Evolutionary conservation across 805 yeast species (phyloP).

Genomic region (Phaffomyces opuntiae): DNA sequence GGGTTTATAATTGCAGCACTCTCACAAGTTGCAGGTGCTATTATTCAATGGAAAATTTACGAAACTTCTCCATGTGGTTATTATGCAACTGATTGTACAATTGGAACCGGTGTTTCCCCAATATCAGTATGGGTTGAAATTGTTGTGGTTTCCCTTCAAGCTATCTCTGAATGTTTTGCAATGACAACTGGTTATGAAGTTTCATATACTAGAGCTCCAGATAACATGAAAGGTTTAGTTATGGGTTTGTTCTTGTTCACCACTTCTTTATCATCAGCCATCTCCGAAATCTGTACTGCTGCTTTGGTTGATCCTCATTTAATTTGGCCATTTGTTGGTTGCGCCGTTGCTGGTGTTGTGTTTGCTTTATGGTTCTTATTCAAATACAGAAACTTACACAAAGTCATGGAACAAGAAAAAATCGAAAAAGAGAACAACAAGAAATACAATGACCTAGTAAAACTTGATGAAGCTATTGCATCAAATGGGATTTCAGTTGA

Average conservation of each 20-base stretch:
- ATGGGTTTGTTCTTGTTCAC: conserved; percentile 55
- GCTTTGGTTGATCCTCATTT: conserved; percentile 61
- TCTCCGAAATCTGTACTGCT: conserved; percentile 66
- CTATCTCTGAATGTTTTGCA: conserved; percentile 68
- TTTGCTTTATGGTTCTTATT: conserved; percentile 50
- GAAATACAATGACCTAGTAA: too few relatives aligned
- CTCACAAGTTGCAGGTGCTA: conserved; percentile 33
- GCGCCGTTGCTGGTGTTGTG: conserved; percentile 48
- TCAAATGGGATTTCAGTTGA: too few relatives aligned
- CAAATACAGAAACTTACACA: conserved; percentile 9
- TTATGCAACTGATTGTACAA: conserved; percentile 44
- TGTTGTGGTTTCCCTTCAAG: conserved; percentile 60
- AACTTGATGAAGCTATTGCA: too few relatives aligned
- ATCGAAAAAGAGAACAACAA: neutral
- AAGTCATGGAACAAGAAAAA: conserved; percentile 11
- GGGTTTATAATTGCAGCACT: conserved; percentile 61
- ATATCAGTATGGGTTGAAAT: conserved; percentile 63
- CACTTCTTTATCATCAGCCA: conserved; percentile 65
- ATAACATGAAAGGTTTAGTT: conserved; percentile 35
- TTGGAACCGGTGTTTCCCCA: conserved; percentile 19
- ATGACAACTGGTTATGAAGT: conserved; percentile 75
- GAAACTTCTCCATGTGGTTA: conserved; percentile 66
- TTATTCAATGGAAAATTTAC: conserved; percentile 64
- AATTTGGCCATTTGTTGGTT: conserved; percentile 59
- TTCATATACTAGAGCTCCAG: conserved; percentile 78